These are phyloP conservation scores for Paraphaeosphaeria minitans DNA, from an alignment of 2,329 filamentous ascomycete species.

Conservation along the genomic window DNA sequence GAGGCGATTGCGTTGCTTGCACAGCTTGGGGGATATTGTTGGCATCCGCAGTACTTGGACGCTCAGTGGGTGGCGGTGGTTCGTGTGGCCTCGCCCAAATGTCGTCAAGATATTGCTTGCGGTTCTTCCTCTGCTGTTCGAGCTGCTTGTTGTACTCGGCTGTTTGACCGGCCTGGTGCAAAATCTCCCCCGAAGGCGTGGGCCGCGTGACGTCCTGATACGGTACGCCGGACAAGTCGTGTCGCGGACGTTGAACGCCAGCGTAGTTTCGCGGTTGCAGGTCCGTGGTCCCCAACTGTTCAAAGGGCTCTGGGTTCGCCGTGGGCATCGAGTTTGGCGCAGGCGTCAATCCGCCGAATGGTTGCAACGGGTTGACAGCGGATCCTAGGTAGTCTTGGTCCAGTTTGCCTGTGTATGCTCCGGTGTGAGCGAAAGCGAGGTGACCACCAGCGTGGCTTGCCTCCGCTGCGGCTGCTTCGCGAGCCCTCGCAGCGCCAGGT, in stretches of 20 bases:
- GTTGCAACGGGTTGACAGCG: conserved; percentile 39
- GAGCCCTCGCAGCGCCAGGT: conserved; percentile 85
- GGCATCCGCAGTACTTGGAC: conserved; percentile 45
- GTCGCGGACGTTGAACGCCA: conserved; percentile 80
- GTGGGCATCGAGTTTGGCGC: conserved; percentile 75
- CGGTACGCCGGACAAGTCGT: conserved; percentile 80
- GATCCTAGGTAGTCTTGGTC: conserved; percentile 41
- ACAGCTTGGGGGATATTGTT: conserved; percentile 49
- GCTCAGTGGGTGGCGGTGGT: conserved; percentile 62
- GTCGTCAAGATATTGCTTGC: conserved; percentile 77
- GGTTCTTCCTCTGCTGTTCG: conserved; percentile 77
- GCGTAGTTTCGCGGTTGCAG: conserved; percentile 80
- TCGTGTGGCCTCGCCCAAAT: conserved; percentile 86
- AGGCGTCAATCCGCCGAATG: conserved; percentile 65
- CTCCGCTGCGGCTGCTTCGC: conserved; percentile 77
- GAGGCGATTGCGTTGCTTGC: conserved; percentile 55
- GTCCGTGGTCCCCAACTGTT: conserved; percentile 76
- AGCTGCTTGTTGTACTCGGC: conserved; percentile 89
- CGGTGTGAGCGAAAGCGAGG: conserved; percentile 38
- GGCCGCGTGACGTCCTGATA: conserved; percentile 87
- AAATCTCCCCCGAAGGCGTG: conserved; percentile 75
- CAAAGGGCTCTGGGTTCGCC: conserved; percentile 67
- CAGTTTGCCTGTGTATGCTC: conserved; percentile 36
- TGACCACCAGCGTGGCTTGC: conserved; percentile 61
- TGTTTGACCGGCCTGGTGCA: conserved; percentile 84